A percentile compares a stretch with the other conserved stretches of the same genome.
Evolutionary conservation across 495 filamentous ascomycete genomes (phyloP).

Genomic region (Penicillium silybi): DNA sequence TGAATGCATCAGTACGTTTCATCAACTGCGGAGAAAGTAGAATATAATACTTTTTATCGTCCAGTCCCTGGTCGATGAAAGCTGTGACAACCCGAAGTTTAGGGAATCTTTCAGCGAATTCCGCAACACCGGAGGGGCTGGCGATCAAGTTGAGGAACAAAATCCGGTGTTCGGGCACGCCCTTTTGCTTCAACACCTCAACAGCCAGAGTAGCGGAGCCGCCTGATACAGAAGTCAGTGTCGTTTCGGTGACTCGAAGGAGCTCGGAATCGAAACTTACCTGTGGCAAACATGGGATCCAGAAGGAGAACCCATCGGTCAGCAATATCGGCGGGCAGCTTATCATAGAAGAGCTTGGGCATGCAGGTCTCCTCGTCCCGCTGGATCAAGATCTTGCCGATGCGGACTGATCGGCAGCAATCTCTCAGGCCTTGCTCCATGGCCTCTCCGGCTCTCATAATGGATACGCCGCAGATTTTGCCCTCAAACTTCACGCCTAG

Average conservation of each 20-base stretch:
- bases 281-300: constrained; percentile 98
- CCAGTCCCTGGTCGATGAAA: constrained; percentile 89
- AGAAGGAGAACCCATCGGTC: constrained; percentile 91
- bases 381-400: constrained; percentile 98
- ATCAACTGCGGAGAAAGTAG: neutral
- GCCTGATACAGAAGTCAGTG: constrained; percentile 46
- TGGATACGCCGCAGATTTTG: constrained; percentile 96
- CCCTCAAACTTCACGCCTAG: constrained; percentile 91
- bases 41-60: constrained; percentile 85
- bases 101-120: constrained; percentile 89
- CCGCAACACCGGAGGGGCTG: constrained; percentile 84
- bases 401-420: constrained; percentile 92
- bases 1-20: constrained; percentile 14
- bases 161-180: constrained; percentile 92
- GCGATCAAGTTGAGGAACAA: constrained; percentile 95
- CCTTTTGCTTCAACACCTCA: constrained; percentile 79
- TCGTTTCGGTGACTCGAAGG: neutral
- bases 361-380: constrained; percentile 89
- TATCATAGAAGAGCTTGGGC: constrained; percentile 95
- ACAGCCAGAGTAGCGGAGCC: constrained; percentile 96
- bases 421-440: constrained; percentile 98
- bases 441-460: constrained; percentile 96
- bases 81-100: constrained; percentile 91
- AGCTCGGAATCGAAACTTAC: constrained; percentile 45
- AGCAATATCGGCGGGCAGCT: constrained; percentile 89